Percentiles rank a stretch among this genome's conserved stretches.
phyloP scores from a whole-genome alignment of 768 basidiomycete species.

The Hebeloma cylindrosporum region DNA sequence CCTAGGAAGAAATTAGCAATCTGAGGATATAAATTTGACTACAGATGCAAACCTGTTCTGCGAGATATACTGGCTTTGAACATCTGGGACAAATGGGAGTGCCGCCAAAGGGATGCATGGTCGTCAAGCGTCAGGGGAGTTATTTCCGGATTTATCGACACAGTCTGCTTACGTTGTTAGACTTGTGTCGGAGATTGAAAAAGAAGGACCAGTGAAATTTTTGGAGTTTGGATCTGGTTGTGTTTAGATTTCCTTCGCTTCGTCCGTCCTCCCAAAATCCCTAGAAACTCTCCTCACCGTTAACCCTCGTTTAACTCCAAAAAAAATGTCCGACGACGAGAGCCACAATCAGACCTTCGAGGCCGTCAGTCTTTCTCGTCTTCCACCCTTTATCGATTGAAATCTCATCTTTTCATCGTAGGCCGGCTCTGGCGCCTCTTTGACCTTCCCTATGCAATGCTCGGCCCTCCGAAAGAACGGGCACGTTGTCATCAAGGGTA shows the following conservation, averaged over 20 bases:
- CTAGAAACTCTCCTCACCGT: constrained; percentile 25
- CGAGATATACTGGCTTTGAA: constrained; percentile 77
- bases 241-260: constrained; percentile 11
- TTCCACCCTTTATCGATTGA: constrained; percentile 9
- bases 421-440: constrained; percentile 74
- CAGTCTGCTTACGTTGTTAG: constrained; percentile 25
- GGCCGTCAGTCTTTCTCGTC: constrained; percentile 47
- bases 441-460: constrained; percentile 89
- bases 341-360: constrained; percentile 85
- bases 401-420: constrained; percentile 27
- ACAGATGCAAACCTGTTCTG: constrained; percentile 66
- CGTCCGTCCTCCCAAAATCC: constrained; percentile 20
- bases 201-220: constrained; percentile 30
- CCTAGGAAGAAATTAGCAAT: constrained; percentile 39
- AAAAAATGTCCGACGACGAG: constrained; percentile 92
- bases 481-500: constrained; percentile 94
- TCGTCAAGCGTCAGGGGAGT: constrained; percentile 10
- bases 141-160: constrained; percentile 18
- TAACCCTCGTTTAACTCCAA: constrained; percentile 28
- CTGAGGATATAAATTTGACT: background rate
- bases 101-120: constrained; percentile 74
- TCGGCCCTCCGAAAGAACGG: constrained; percentile 93
- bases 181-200: constrained; percentile 35
- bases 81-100: constrained; percentile 75
- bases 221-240: constrained; percentile 23